Evolutionary conservation across 352 stramenopile species (phyloP), one percentile per base, ranked within the genome.

Genomic region (Phytopythium ostracodes): DNA sequence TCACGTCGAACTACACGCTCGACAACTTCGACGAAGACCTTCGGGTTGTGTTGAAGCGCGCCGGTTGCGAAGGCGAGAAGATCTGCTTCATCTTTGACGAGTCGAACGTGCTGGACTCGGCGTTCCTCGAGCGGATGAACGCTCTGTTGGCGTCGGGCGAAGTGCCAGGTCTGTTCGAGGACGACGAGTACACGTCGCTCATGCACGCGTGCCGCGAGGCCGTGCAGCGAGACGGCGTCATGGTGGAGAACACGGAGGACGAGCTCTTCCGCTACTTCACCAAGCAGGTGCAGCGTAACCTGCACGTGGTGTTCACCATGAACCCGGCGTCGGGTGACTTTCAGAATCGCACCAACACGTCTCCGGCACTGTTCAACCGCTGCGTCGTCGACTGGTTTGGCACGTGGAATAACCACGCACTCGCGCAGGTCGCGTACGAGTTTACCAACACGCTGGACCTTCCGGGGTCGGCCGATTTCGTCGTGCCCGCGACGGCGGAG

Each of bases 31-130:
- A 99, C 71, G 97, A 99, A 55, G 98, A 99, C 75, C 79, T 99
- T 33, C 85, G 98, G 27, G 73, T 94, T 43, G 91, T 99, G 20
- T 98, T 99, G 65, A 97, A 98, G 64, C 79, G 98, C 44, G 98
- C 98, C 33, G 98, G 98, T 31, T 97, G 98, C 62, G 91, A 99
- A 62, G 97, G 96, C 20, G 98, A 99, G 77, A 99, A 98, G 75
- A 97, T 99, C 31, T 99, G 97, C 63, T 99, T 99, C 71, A 99
- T 99, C 66, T 99, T 99, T 79, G 98, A 99, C 70, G 98, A 99
- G 75, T 97, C 88, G 14, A 99, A 99, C 67, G 96, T 98, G 22
- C 81, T 99, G 2, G 91, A 97, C 36, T 98, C 94, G 14, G 97
- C 96, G 6, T 99, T 99, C 72, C 82, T 99, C 67, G 98, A 99